These are phyloP conservation scores for Paramarasmius palmivorus DNA, from an alignment of 1,284 basidiomycete species.

Conservation along the genomic window DNA sequence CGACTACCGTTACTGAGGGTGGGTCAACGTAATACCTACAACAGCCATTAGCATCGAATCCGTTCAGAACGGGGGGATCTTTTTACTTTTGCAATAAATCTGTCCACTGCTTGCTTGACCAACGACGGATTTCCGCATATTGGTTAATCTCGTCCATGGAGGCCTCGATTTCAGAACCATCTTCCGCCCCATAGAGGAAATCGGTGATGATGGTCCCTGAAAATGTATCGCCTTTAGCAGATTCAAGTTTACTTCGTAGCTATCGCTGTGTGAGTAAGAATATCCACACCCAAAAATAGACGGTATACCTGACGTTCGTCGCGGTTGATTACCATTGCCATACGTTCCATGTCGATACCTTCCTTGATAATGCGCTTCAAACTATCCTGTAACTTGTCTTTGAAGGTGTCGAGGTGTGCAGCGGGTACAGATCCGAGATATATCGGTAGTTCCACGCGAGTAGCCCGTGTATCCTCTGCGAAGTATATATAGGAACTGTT, in stretches of 20 bases:
- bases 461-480: slow-evolving; percentile 76
- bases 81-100: slow-evolving; percentile 76
- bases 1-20: slow-evolving; percentile 74
- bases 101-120: slow-evolving; percentile 81
- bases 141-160: slow-evolving; percentile 82
- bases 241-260: slow-evolving; percentile 77
- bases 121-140: slow-evolving; percentile 67
- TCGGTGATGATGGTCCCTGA: slow-evolving; percentile 78
- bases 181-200: slow-evolving; percentile 84
- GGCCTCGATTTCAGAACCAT: slow-evolving; percentile 78
- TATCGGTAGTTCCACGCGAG: slow-evolving; percentile 72
- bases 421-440: slow-evolving; percentile 86
- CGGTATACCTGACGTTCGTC: slow-evolving; percentile 79
- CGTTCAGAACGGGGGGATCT: slow-evolving; percentile 14
- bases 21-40: slow-evolving; percentile 78
- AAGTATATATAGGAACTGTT: slow-evolving; percentile 84
- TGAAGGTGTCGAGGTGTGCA: slow-evolving; percentile 76
- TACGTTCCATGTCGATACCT: slow-evolving; percentile 91
- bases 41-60: slow-evolving; percentile 9
- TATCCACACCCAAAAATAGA: neutral
- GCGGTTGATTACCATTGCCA: slow-evolving; percentile 84
- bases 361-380: slow-evolving; percentile 72
- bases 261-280: slow-evolving; percentile 26
- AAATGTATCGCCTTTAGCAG: slow-evolving; percentile 76
- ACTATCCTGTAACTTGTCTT: slow-evolving; percentile 69